A percentile compares a stretch with the other conserved stretches of the same genome.
These are phyloP conservation scores for Pseudoscleropodium purum DNA, from an alignment of 225 moss, liverwort and hornwort species.

Conservation along the genomic window DNA sequence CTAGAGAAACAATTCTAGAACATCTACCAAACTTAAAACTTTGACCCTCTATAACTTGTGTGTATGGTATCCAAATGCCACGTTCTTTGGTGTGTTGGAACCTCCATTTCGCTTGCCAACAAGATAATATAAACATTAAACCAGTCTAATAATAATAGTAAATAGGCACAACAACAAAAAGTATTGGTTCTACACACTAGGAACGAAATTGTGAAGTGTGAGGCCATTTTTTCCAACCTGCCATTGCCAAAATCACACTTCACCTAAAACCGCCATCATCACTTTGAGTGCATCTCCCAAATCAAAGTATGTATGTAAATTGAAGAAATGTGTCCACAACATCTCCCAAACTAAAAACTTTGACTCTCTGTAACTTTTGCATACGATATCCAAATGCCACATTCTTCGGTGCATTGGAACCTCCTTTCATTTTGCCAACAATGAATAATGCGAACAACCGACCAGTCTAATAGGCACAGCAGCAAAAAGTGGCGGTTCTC, in stretches of 20 bases:
- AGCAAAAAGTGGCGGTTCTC: neutral
- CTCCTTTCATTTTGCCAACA: neutral
- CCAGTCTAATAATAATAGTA: too few species aligned
- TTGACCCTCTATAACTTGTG: neutral
- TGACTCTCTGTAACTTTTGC: neutral
- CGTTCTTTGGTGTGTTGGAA: neutral
- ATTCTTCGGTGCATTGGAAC: neutral
- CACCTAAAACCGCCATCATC: neutral
- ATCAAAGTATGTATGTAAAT: neutral
- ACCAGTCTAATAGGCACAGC: neutral
- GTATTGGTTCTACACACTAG: too few species aligned
- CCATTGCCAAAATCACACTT: neutral
- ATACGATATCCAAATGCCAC: neutral
- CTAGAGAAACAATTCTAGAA: fast-evolving
- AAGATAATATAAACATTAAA: neutral
- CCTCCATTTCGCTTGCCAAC: neutral
- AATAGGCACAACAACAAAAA: too few species aligned
- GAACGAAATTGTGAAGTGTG: too few species aligned
- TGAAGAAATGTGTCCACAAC: fast-evolving
- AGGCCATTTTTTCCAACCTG: too few species aligned
- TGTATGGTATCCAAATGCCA: too few species aligned
- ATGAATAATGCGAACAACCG: neutral
- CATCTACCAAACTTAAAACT: neutral
- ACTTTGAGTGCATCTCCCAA: neutral
- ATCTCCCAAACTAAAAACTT: neutral